phyloP scores from a whole-genome alignment of 805 yeast genomes.

The Metschnikowia henanensis region DNA sequence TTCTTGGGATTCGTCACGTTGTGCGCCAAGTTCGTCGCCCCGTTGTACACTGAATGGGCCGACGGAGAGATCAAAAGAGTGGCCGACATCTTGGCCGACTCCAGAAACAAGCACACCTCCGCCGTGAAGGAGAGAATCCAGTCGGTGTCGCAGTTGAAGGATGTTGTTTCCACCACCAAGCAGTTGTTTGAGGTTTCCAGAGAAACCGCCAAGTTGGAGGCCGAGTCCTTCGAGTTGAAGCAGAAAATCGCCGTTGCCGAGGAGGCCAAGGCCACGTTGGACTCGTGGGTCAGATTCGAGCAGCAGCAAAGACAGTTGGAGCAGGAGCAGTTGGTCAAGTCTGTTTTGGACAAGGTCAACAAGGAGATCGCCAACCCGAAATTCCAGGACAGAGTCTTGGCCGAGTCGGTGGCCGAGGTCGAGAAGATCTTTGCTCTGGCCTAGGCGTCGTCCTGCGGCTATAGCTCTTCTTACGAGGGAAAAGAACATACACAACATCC shows the following conservation, averaged over 20 bases:
- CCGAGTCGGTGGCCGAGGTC: constrained; percentile 88
- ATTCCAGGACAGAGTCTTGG: constrained; percentile 90
- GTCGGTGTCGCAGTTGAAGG: constrained; percentile 84
- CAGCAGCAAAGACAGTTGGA: constrained; percentile 93
- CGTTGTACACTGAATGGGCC: constrained; percentile 94
- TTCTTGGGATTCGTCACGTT: constrained; percentile 76
- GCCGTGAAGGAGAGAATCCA: constrained; percentile 94
- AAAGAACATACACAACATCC: constrained; percentile 1
- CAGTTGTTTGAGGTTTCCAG: constrained; percentile 90
- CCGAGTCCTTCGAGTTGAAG: constrained; percentile 88
- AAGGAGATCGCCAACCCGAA: constrained; percentile 80
- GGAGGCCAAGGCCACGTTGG: constrained; percentile 94
- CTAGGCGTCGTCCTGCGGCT: constrained; percentile 15
- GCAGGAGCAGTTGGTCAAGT: constrained; percentile 86
- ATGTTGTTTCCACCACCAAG: constrained; percentile 89
- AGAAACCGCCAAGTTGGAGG: constrained; percentile 96
- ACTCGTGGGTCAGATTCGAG: constrained; percentile 99
- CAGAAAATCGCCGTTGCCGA: constrained; percentile 84
- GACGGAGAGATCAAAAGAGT: constrained; percentile 81
- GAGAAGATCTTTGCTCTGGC: constrained; percentile 75
- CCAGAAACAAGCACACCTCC: constrained; percentile 85
- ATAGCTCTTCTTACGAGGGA: constrained; percentile 5
- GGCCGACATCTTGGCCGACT: constrained; percentile 75
- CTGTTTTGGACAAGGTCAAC: constrained; percentile 88
- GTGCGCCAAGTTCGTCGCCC: constrained; percentile 86